Evolutionary conservation across 1,139 yeast genomes (phyloP), one percentile per base, ranked within the genome.

Genomic region (Hemisphaericaspora lyxosophila): DNA sequence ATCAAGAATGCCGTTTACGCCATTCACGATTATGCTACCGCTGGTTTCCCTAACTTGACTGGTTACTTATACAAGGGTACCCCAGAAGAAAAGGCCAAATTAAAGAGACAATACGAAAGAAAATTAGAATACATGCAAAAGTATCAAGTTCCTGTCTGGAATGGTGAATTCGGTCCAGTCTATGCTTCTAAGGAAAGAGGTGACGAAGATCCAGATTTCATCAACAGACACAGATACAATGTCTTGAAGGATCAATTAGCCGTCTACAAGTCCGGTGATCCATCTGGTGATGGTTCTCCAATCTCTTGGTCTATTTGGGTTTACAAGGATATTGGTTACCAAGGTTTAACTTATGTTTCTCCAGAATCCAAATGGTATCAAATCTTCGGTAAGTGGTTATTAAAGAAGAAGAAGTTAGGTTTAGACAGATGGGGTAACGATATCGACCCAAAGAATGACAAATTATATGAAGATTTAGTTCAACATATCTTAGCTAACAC

Each of bases 151-250:
- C 75, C 76, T 3, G 75, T 70, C n/a, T 71, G 76, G 76, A 70
- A 70, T 46, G 76, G 77, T 13, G 77, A 71, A 50, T 71, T 69
- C 46, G 77, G 77, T 14, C 76, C 77, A 3, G 76, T 71, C 16
- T 71, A 70, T 48, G 68, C 73, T 8, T 58, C 68, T 8, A 55
- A 60, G 33, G 59, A 53, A 20, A 60, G 75, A 42, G 75, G 73
- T 16, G 72, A 68, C 45, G 40, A 44, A 5, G 53, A 68, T 42
- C 59, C 62, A 5, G 70, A 60, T 9, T 50, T 43, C 18, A 65
- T 60, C 39, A 71, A 71, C 47, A 47, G 40, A 12, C 59, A 64
- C 14, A 59, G 77, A 29, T 70, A 65, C 51, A 50, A 59, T 18
- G 62, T 70, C 23, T 61, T 70, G 47, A 59, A 59, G 39, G 75